Conservation (phyloP, 257 asterid genomes). For the Salvia hispanica region DNA sequence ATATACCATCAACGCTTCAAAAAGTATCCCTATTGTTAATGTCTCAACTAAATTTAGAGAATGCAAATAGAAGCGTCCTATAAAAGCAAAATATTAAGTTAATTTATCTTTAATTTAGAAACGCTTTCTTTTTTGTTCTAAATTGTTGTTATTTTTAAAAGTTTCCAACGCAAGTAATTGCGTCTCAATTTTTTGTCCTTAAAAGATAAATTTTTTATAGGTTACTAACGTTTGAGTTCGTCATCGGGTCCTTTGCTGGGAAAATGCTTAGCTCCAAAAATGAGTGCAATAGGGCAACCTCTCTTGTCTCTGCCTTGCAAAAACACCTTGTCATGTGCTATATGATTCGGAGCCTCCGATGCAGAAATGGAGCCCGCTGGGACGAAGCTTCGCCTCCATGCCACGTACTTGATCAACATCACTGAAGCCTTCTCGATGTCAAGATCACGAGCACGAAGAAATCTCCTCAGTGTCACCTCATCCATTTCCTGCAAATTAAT, state of each 20-base stretch:
- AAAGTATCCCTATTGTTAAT: too few species aligned
- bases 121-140: too few species aligned
- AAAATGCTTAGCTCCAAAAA: constrained; percentile 59
- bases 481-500: constrained; percentile 49
- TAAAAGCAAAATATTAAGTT: too few species aligned
- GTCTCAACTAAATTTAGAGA: too few species aligned
- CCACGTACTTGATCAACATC: constrained; percentile 56
- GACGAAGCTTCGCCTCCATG: constrained; percentile 63
- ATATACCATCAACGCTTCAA: too few species aligned
- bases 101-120: too few species aligned
- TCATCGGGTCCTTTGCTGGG: constrained; percentile 52
- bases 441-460: constrained; percentile 75
- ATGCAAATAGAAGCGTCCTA: too few species aligned
- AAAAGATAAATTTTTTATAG: too few species aligned
- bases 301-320: constrained; percentile 75
- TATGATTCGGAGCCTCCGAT: constrained; percentile 50
- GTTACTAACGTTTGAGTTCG: constrained; percentile 62
- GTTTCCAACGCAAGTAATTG: too few species aligned
- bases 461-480: constrained; percentile 60
- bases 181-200: too few species aligned
- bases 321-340: constrained; percentile 67
- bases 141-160: too few species aligned
- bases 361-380: constrained; percentile 54
- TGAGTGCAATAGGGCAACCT: constrained; percentile 62
- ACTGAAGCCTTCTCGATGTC: constrained; percentile 57